These are phyloP conservation scores for Suhomyces canberraensis DNA, from an alignment of 805 yeast genomes.

Conservation along the genomic window DNA sequence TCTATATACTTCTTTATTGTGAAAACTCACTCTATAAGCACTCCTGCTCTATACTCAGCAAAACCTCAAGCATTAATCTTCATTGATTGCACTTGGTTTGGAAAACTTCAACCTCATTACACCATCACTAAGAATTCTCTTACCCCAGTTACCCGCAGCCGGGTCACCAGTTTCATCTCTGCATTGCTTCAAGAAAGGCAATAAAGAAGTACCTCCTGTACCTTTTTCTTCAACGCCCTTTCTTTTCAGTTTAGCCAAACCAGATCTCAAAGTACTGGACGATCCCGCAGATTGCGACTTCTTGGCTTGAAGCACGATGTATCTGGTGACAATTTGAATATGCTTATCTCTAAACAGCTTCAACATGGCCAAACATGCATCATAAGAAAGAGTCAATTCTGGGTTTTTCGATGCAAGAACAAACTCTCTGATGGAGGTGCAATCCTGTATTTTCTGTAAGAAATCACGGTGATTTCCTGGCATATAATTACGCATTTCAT, in stretches of 20 bases:
- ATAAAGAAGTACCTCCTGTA: conserved; percentile 90
- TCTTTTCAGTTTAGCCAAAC: conserved; percentile 51
- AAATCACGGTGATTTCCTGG: conserved; percentile 83
- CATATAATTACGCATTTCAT: conserved; percentile 86
- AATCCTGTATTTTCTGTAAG: conserved; percentile 54
- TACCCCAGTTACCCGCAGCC: conserved; percentile 93
- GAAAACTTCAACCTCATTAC: conserved; percentile 42
- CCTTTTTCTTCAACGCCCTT: conserved; percentile 64
- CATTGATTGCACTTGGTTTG: conserved; percentile 39
- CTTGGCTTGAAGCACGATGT: conserved; percentile 76
- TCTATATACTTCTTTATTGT: too few relatives aligned
- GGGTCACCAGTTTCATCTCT: conserved; percentile 94
- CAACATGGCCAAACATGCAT: conserved; percentile 86
- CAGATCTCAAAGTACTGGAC: conserved; percentile 60
- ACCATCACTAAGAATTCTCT: conserved; percentile 60
- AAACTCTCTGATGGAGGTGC: conserved; percentile 60
- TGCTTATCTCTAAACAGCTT: conserved; percentile 89
- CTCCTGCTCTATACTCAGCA: too few relatives aligned
- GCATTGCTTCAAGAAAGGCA: conserved; percentile 91
- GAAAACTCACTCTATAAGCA: too few relatives aligned
- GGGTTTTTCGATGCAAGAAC: conserved; percentile 49
- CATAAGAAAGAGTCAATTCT: conserved; percentile 69
- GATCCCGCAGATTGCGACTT: conserved; percentile 52
- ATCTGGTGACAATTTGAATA: conserved; percentile 87
- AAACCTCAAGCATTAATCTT: too few relatives aligned